Evolutionary conservation across 805 yeast species (phyloP).

Genomic region (Candida taoyuanica): DNA sequence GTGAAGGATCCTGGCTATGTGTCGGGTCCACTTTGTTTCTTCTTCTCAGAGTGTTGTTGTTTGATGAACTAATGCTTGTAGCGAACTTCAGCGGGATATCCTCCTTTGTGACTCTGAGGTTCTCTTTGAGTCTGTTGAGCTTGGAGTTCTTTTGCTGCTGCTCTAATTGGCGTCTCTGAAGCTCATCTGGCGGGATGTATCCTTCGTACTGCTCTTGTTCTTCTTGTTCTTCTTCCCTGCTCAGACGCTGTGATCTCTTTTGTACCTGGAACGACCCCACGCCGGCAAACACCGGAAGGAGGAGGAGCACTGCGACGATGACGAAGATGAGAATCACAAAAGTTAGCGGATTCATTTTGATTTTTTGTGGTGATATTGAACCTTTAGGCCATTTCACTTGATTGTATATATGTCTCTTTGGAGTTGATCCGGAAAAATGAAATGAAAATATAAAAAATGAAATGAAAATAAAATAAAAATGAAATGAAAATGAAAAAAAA

Average conservation of each 20-base stretch:
- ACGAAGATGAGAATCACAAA: conserved; percentile 37
- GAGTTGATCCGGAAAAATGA: neutral
- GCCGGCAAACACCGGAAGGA: conserved; percentile 48
- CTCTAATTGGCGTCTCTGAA: conserved; percentile 10
- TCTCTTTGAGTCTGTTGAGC: conserved; percentile 11
- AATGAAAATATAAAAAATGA: too few species aligned
- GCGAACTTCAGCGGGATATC: conserved; percentile 24
- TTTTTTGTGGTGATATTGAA: neutral
- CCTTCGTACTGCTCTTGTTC: conserved; percentile 11
- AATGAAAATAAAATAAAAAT: too few species aligned
- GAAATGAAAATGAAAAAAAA: neutral
- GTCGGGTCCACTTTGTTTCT: conserved; percentile 16
- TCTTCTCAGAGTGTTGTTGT: conserved; percentile 15
- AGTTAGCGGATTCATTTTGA: conserved; percentile 4
- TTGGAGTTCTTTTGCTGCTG: conserved; percentile 11
- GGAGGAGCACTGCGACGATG: conserved; percentile 36
- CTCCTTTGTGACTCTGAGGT: conserved; percentile 17
- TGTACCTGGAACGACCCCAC: conserved; percentile 37
- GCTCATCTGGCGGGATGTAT: conserved; percentile 25
- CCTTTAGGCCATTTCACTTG: too few species aligned
- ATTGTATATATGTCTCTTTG: neutral
- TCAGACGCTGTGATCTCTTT: too few species aligned
- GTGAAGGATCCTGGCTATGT: conserved; percentile 18
- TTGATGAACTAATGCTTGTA: neutral
- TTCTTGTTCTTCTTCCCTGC: conserved; percentile 3